Evolutionary conservation across 108 stramenopile genomes (phyloP).

Genomic region (Stephanodiscus minutulus): DNA sequence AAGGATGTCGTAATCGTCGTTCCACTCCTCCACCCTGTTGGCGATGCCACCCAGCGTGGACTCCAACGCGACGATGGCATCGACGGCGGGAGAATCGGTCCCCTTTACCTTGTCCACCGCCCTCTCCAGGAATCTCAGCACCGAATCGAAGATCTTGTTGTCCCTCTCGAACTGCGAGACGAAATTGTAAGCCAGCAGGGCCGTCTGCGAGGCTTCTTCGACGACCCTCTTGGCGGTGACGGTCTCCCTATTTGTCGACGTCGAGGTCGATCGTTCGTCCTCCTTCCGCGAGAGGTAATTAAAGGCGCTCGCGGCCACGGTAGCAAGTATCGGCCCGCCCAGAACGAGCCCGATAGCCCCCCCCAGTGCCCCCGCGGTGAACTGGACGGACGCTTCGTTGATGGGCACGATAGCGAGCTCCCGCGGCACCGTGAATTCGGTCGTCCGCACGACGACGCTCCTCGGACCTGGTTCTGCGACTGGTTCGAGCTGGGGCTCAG

Average conservation of each 20-base stretch:
- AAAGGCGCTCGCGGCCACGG: slow-evolving; percentile 65
- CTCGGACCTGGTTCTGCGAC: neutral
- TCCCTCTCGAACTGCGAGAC: slow-evolving; percentile 33
- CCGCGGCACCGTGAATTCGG: slow-evolving; percentile 31
- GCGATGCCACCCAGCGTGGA: slow-evolving; percentile 13
- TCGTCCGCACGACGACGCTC: slow-evolving; percentile 7
- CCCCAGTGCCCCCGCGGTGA: slow-evolving; percentile 41
- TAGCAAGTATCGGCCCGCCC: slow-evolving; percentile 67
- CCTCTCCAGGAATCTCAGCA: slow-evolving; percentile 10
- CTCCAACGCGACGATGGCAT: slow-evolving; percentile 7
- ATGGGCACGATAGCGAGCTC: slow-evolving; percentile 47
- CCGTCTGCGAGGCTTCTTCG: slow-evolving; percentile 28
- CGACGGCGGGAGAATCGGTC: slow-evolving; percentile 8
- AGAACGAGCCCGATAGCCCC: slow-evolving; percentile 43
- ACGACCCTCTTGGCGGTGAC: slow-evolving; percentile 30
- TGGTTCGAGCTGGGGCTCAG: neutral
- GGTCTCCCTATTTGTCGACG: neutral
- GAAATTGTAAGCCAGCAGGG: slow-evolving; percentile 29
- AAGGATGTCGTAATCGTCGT: slow-evolving; percentile 43
- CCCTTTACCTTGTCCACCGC: slow-evolving; percentile 25
- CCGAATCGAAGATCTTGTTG: slow-evolving; percentile 31
- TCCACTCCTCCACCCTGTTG: slow-evolving; percentile 29
- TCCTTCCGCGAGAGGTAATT: slow-evolving; percentile 45
- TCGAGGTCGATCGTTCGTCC: slow-evolving; percentile 4
- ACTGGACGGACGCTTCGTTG: slow-evolving; percentile 43